Conservation (phyloP, 2,329 filamentous ascomycete species). For the Botryosphaeria dothidea region DNA sequence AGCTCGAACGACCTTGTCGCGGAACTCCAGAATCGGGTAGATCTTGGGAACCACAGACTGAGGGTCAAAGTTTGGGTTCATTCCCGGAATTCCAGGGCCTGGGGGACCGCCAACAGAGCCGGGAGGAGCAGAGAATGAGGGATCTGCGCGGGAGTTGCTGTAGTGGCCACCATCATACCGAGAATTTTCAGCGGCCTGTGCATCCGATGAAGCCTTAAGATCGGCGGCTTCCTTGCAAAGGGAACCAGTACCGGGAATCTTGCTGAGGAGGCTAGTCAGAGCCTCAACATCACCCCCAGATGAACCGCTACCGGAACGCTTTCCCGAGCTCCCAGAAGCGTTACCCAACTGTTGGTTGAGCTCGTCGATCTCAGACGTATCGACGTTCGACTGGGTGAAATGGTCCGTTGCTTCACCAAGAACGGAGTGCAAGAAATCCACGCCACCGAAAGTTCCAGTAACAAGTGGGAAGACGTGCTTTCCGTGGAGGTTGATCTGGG, state of each 20-base stretch:
- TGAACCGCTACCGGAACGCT: conserved; percentile 33
- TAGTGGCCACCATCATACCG: conserved; percentile 41
- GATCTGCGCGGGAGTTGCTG: conserved; percentile 36
- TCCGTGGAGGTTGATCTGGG: conserved; percentile 47
- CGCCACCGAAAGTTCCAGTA: conserved; percentile 57
- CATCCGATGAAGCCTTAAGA: conserved; percentile 50
- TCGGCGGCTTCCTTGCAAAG: conserved; percentile 49
- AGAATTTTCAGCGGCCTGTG: conserved; percentile 45
- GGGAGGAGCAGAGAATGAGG: conserved; percentile 43
- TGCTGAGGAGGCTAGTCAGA: conserved; percentile 71
- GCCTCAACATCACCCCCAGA: conserved; percentile 34
- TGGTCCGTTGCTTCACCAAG: conserved; percentile 53
- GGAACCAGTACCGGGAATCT: conserved; percentile 64
- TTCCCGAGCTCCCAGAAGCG: conserved; percentile 35
- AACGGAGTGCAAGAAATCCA: conserved; percentile 53
- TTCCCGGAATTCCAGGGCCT: conserved; percentile 65
- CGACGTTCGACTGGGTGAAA: conserved; percentile 46
- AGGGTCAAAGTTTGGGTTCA: conserved; percentile 71
- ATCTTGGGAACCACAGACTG: conserved; percentile 61
- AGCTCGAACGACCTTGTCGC: conserved; percentile 87
- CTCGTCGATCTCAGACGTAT: conserved; percentile 45
- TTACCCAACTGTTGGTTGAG: conserved; percentile 46
- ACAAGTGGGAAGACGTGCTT: conserved; percentile 54
- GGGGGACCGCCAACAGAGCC: conserved; percentile 47
- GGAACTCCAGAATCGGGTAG: conserved; percentile 91